Percentiles rank a stretch among this genome's conserved stretches.
Evolutionary conservation across 352 stramenopile species (phyloP).

Genomic region (Saprolegnia diclina): DNA sequence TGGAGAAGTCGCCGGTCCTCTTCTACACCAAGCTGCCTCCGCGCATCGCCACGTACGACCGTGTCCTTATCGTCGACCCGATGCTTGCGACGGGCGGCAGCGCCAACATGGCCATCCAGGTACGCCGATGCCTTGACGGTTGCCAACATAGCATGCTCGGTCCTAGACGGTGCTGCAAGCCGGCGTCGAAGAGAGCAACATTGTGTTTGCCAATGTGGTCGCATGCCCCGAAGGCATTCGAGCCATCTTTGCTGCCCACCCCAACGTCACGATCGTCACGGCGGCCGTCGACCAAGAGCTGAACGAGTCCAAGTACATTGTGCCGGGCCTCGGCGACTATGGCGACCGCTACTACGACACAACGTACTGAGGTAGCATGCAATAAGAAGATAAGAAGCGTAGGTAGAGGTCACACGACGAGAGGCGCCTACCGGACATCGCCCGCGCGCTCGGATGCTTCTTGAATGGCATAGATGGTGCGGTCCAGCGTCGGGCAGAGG

Average conservation of each 20-base stretch:
- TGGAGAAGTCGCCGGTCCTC: slow-evolving; percentile 81
- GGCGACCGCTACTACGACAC: slow-evolving; percentile 89
- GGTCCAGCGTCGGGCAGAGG: neutral
- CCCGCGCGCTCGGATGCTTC: neutral
- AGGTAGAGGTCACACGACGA: neutral
- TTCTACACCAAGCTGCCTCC: slow-evolving; percentile 95
- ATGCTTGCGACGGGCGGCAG: slow-evolving; percentile 93
- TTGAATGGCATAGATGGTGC: neutral
- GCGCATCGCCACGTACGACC: slow-evolving; percentile 62
- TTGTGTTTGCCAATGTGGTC: slow-evolving; percentile 95
- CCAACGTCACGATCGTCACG: slow-evolving; percentile 76
- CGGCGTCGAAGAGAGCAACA: slow-evolving; percentile 82
- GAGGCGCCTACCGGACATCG: neutral
- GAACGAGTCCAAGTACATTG: slow-evolving; percentile 95
- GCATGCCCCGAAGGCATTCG: slow-evolving; percentile 88
- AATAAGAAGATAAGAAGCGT: neutral
- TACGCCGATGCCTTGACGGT: slow-evolving; percentile 30
- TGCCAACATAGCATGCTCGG: too few species aligned
- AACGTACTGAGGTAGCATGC: slow-evolving; percentile 25
- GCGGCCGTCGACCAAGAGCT: slow-evolving; percentile 76
- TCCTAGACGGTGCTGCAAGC: slow-evolving; percentile 76
- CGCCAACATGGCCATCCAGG: slow-evolving; percentile 87
- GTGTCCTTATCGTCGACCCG: slow-evolving; percentile 94
- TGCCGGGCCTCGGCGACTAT: slow-evolving; percentile 95
- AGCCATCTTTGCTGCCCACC: slow-evolving; percentile 63